Evolutionary conservation across 768 basidiomycete species (phyloP), one percentile per base, ranked within the genome.

Genomic region (Termitomyces sp.): DNA sequence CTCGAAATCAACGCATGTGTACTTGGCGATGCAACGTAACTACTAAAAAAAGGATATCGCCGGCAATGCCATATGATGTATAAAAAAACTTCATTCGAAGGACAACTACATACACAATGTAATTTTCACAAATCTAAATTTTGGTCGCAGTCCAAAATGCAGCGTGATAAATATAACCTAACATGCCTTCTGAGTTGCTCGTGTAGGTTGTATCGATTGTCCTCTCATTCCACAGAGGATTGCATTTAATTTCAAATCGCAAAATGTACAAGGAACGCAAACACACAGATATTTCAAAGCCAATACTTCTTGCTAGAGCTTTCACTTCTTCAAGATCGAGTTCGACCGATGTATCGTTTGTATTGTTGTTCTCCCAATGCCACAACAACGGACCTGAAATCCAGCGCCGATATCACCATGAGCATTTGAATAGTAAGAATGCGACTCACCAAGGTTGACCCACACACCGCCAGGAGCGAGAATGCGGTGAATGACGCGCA

Each of bases 291-390:
- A 98, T 77, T 65, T 87, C 86, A 66, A 98, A 96, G 0, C 96
- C 95, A 11, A 97, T 83, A 51, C 77, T 75, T 29, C 79, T 79
- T 2, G 86, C 88, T 6, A 98, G 80, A 0, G 73, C 72, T 70
- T 94, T 96, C 42, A 97, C 82, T 69, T 98, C 95, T 61, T 92
- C 91, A n/a, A 98, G 75, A 67, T 88, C 89, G 17, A 98, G 80
- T 73, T 98, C 96, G 40, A 98, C 81, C 1, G 92, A 94, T 0
- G 86, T 81, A 64, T 96, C 93, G 64, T 86, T 85, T 46, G 86
- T 84, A 58, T 72, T 80, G 69, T 92, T 94, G 73, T 96, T 96
- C 69, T 98, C 96, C 73, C 88, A 98, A 71, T 98, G 96, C 96
- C 96, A 98, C n/a, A 98, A 75, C 1, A 96, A 76, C 0, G 96